These are phyloP conservation scores for Aspergillus homomorphus DNA, from an alignment of 495 filamentous ascomycete species.

Conservation along the genomic window DNA sequence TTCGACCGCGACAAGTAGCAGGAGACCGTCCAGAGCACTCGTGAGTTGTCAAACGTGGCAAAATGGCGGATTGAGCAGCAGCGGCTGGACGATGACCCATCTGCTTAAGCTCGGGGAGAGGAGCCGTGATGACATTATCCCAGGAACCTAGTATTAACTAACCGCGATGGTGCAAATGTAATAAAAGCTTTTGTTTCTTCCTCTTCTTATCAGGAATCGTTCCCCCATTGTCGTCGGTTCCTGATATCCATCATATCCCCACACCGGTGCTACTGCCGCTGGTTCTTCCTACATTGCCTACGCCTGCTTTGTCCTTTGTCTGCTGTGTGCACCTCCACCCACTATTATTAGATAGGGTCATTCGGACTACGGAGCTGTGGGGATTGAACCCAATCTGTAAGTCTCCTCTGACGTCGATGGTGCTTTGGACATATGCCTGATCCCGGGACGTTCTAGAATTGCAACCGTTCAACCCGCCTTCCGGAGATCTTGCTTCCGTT, in stretches of 20 bases:
- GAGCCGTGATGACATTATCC: neutral
- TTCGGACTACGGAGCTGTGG: neutral
- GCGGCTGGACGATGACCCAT: neutral
- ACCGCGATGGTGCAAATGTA: neutral
- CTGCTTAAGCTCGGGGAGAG: neutral
- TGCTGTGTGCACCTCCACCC: neutral
- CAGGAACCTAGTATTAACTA: neutral
- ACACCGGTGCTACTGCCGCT: neutral
- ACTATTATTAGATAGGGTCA: neutral
- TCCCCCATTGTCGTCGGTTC: neutral
- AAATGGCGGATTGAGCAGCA: constrained; percentile 8
- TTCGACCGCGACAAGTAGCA: constrained; percentile 6
- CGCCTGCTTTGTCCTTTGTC: neutral
- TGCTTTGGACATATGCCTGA: neutral
- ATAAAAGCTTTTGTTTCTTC: neutral
- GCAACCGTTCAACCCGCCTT: neutral
- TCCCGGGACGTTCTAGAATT: constrained; percentile 3
- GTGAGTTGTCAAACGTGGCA: constrained; percentile 23
- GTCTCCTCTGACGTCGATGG: neutral
- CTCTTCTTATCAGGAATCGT: neutral
- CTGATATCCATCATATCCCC: neutral
- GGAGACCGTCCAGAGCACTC: constrained; percentile 3
- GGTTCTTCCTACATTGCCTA: no score
- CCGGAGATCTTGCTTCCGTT: constrained; percentile 1
- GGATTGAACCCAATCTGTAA: neutral